Percentiles rank a stretch among this genome's conserved stretches.
Conservation (phyloP, 371 early-diverging fungal species). For the Actinomucor elegans region DNA sequence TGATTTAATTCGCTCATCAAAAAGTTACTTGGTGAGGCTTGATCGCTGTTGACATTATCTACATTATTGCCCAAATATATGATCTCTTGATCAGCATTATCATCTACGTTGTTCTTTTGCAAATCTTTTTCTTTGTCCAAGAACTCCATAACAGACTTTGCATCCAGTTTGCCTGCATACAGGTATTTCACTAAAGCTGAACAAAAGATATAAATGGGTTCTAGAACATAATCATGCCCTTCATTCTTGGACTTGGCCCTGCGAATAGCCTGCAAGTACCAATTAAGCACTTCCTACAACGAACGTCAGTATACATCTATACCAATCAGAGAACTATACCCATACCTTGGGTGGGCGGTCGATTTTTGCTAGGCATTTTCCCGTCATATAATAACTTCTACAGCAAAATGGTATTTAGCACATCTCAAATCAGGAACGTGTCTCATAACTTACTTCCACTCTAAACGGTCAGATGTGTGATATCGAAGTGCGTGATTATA, state of each 20-base stretch:
- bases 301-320: constrained; percentile 1
- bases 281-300: constrained; percentile 40
- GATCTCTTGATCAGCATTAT: not conserved
- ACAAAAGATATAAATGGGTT: constrained; percentile 58
- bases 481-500: constrained; percentile 38
- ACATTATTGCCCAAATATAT: not conserved
- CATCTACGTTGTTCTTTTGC: not conserved
- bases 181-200: constrained; percentile 60
- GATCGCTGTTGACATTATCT: not conserved
- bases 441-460: constrained; percentile 47
- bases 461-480: constrained; percentile 32
- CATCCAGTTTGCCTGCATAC: constrained; percentile 38
- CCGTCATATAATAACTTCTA: constrained; percentile 60
- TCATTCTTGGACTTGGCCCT: constrained; percentile 47
- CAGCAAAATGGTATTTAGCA: constrained; percentile 4
- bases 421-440: not conserved
- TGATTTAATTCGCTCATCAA: not conserved
- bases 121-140: constrained; percentile 7
- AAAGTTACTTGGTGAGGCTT: not conserved
- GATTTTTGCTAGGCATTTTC: constrained; percentile 62
- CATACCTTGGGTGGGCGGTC: constrained; percentile 42
- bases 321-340: not conserved
- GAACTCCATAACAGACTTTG: constrained; percentile 16
- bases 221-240: constrained; percentile 54
- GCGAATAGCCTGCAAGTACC: constrained; percentile 45